Percentiles rank a stretch among this genome's conserved stretches.
Conservation (phyloP, 805 yeast genomes). For the Kregervanrija fluxuum region DNA sequence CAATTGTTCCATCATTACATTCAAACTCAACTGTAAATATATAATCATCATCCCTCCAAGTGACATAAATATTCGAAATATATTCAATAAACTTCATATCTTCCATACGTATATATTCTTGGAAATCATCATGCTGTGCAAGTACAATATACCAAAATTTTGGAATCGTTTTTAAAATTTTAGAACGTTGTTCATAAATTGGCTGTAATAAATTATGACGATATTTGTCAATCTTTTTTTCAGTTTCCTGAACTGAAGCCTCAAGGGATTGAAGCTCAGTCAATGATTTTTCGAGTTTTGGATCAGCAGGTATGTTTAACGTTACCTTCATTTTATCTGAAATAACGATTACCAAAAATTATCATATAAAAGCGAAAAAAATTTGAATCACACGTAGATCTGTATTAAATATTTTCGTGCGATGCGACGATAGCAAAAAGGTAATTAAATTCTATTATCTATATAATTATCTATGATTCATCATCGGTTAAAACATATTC, state of each 20-base stretch:
- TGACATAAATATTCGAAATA: slow-evolving; percentile 56
- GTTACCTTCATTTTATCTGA: not conserved
- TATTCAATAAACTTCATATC: slow-evolving; percentile 72
- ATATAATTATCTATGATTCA: not conserved
- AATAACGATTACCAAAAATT: not conserved
- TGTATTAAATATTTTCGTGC: not conserved
- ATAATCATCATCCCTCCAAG: slow-evolving; percentile 38
- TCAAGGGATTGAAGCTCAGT: slow-evolving; percentile 50
- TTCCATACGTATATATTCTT: slow-evolving; percentile 67
- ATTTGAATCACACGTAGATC: no score
- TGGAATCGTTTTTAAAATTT: slow-evolving; percentile 47
- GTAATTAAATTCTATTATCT: no score
- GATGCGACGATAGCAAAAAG: not conserved
- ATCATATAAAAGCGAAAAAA: no score
- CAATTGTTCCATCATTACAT: slow-evolving; percentile 39
- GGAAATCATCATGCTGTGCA: slow-evolving; percentile 78
- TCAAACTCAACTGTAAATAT: slow-evolving; percentile 11
- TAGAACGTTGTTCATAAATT: slow-evolving; percentile 52
- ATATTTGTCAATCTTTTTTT: slow-evolving; percentile 50
- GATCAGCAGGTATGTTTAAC: slow-evolving; percentile 2
- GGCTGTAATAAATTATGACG: slow-evolving; percentile 48
- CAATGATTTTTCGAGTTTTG: slow-evolving; percentile 31
- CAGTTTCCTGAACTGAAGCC: slow-evolving; percentile 45
- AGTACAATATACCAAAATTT: slow-evolving; percentile 84
- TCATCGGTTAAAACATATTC: slow-evolving; percentile 17